Base-by-base conservation (phyloP, 768 basidiomycete genomes). In the Podaxis sp. region DNA sequence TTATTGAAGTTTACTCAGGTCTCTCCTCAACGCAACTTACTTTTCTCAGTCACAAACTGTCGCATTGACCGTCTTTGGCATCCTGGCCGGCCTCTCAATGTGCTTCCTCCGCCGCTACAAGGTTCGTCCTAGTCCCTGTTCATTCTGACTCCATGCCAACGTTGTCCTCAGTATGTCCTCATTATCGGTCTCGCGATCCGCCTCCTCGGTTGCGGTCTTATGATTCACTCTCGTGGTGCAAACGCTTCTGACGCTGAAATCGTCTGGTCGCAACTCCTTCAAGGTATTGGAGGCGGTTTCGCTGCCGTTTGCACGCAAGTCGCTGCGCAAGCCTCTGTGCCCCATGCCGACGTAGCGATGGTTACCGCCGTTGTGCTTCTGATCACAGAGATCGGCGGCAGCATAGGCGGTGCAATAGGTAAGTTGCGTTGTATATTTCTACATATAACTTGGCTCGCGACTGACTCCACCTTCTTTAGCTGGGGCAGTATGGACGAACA, bases 211-310 rank as follows among this genome's bases (percentile, higher is more conserved):
- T 85, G 85, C 17, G 82, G 81, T 8, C 73, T 89, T 25, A 91
- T 90, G 89, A 82, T 91, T 64, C 82, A 83, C 67, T 86, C 89
- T 4, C 82, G 86, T 17, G 88, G 88, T 13, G 83, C 87, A 2
- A 75, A 83, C 38, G 83, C 78, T 0, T 82, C 78, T 36, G 77
- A 80, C 37, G 79, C 77, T 1, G 83, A 84, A 64, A 77, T 91
- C 29, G 85, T 91, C 3, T 78, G 82, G 73, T 84, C 82, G 22
- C 90, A 93, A 66, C 72, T 91, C 55, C 76, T 93, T 15, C 90
- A 91, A 73, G 90, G 90, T 52, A 74, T 87, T 8, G 90, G 90
- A 17, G 90, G 90, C 13, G 90, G 89, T 15, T 79, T 91, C 60
- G 87, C 88, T 2, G 81, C 82, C 7, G 75, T 85, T 46, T 70